Conservation (phyloP, 495 filamentous ascomycete species). For the Annulohypoxylon nitens region DNA sequence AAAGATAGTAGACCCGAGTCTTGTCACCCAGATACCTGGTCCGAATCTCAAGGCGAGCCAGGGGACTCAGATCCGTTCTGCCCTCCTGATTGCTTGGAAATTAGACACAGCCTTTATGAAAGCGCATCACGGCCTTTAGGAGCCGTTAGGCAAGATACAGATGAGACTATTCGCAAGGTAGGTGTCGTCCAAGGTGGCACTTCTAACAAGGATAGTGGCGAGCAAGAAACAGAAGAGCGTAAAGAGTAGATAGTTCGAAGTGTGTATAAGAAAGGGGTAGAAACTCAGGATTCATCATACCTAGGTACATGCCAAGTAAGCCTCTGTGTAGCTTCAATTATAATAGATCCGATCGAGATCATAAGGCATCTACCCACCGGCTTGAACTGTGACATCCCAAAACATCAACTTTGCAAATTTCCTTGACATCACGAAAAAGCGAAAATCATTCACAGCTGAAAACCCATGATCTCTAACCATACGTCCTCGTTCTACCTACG, state of each 20-base stretch:
- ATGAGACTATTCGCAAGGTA: not conserved
- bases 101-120: slow-evolving; percentile 21
- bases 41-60: slow-evolving; percentile 44
- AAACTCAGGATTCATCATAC: too few species aligned
- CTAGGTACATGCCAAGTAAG: too few species aligned
- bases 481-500: slow-evolving; percentile 4
- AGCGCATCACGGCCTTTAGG: not conserved
- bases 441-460: not conserved
- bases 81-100: slow-evolving; percentile 29
- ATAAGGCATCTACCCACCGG: not conserved
- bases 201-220: not conserved
- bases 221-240: not conserved
- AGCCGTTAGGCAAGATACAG: not conserved
- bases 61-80: slow-evolving; percentile 50
- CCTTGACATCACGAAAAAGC: not conserved
- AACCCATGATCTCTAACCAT: not conserved
- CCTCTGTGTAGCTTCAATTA: not conserved
- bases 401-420: not conserved
- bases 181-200: not conserved
- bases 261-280: not conserved
- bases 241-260: not conserved
- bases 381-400: not conserved
- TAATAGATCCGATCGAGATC: not conserved
- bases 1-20: slow-evolving; percentile 7
- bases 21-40: slow-evolving; percentile 46